These are phyloP conservation scores for Chrysanthemum lavandulifolium DNA, from an alignment of 129 eudicot genomes.

Conservation along the genomic window DNA sequence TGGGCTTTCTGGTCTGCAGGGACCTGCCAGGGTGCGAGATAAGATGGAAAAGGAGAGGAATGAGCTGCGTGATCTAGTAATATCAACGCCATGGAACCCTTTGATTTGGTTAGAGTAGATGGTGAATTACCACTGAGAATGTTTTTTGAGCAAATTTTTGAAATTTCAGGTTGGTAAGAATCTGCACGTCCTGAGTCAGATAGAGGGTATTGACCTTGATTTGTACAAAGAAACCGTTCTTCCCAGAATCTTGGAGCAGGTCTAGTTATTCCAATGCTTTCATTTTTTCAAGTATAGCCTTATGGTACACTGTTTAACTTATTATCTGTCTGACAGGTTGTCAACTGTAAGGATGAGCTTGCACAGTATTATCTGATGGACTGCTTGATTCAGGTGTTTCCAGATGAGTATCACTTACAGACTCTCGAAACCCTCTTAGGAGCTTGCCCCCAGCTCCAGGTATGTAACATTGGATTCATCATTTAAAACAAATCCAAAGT, in stretches of 20 bases:
- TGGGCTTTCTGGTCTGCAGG: conserved; percentile 99
- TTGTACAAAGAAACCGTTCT: conserved; percentile 88
- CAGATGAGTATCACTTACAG: conserved; percentile 99
- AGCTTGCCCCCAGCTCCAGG: conserved; percentile 98
- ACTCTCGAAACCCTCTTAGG: conserved; percentile 92
- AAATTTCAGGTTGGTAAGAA: conserved; percentile 89
- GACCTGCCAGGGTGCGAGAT: conserved; percentile 77
- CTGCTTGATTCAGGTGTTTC: conserved; percentile 98
- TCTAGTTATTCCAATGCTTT: conserved; percentile 17
- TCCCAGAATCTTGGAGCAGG: conserved; percentile 98
- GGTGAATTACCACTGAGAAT: conserved; percentile 10
- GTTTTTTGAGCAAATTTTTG: conserved; percentile 24
- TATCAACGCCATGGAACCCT: conserved; percentile 33
- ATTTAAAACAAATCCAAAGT: background rate
- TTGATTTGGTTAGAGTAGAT: conserved; percentile 19
- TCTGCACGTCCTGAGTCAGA: conserved; percentile 95
- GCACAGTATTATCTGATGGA: conserved; percentile 98
- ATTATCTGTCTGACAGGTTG: conserved; percentile 54
- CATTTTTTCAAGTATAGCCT: conserved; percentile 1
- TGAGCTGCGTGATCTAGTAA: conserved; percentile 99
- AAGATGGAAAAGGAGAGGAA: conserved; percentile 94
- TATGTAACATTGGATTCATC: conserved; percentile 30
- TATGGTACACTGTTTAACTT: conserved; percentile 10
- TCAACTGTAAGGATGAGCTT: conserved; percentile 95
- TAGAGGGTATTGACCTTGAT: conserved; percentile 97